Conservation (phyloP, 139 green algal species). For the Chlamydomonas sp. region DNA sequence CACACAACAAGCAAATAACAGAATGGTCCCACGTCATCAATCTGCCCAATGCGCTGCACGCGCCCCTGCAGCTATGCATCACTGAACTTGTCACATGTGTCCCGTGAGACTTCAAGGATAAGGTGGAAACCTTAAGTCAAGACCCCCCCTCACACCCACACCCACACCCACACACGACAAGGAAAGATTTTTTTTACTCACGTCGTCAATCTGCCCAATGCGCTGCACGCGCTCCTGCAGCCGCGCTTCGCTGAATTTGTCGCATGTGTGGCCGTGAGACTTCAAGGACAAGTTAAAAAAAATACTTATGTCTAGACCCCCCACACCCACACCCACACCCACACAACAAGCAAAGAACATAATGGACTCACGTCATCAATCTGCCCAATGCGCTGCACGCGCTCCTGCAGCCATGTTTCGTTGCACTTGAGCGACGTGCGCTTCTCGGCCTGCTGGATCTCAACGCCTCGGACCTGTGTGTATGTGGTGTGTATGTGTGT, state of each 20-base stretch:
- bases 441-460: conserved; percentile 11
- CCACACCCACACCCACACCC: too few relatives aligned
- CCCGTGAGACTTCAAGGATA: too few relatives aligned
- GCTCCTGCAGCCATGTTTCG: conserved; percentile 4
- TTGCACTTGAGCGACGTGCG: background rate
- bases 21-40: conserved; percentile 6
- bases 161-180: too few relatives aligned
- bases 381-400: background rate
- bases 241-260: background rate
- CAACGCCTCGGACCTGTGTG: conserved; percentile 4
- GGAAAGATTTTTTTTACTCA: background rate
- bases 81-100: background rate
- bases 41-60: background rate
- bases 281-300: too few relatives aligned
- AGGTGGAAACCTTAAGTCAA: too few relatives aligned
- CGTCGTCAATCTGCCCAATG: background rate
- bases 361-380: conserved; percentile 7
- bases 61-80: conserved; percentile 4
- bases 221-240: conserved; percentile 8
- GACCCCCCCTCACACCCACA: too few relatives aligned
- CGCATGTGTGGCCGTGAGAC: too few relatives aligned
- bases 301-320: too few relatives aligned
- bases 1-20: too few relatives aligned
- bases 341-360: too few relatives aligned
- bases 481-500: too few relatives aligned